A percentile compares a stretch with the other conserved stretches of the same genome.
Conservation (phyloP, 129 eudicot genomes). For the Lonicera japonica region DNA sequence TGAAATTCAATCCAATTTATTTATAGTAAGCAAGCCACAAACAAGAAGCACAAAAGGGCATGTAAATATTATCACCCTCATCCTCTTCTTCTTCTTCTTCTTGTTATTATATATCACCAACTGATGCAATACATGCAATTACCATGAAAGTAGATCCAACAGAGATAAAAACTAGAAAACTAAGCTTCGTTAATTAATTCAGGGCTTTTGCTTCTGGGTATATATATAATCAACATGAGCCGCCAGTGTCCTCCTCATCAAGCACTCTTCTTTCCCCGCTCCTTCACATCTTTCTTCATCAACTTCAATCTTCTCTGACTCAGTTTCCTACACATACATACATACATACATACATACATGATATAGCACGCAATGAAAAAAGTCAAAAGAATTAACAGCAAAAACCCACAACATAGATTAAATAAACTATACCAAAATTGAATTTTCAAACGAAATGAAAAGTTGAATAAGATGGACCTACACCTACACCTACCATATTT, state of each 20-base stretch:
- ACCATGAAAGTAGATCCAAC: too few species aligned
- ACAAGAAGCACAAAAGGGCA: too few species aligned
- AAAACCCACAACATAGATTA: background rate
- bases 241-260: constrained; percentile 4
- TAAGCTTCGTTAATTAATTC: too few species aligned
- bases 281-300: constrained; percentile 4
- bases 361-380: background rate
- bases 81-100: too few species aligned
- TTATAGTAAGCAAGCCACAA: too few species aligned
- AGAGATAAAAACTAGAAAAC: too few species aligned
- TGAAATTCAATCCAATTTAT: too few species aligned
- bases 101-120: too few species aligned
- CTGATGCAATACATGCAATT: too few species aligned
- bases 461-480: background rate
- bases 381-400: background rate
- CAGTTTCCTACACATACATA: background rate
- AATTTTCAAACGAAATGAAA: background rate
- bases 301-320: background rate
- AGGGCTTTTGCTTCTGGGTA: constrained; percentile 3
- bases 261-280: background rate
- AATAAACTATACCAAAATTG: background rate
- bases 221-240: constrained; percentile 3
- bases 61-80: too few species aligned
- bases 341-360: too few species aligned
- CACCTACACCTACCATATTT: background rate